phyloP scores from a whole-genome alignment of 2,329 filamentous ascomycete genomes.

The Epichloe sp. region DNA sequence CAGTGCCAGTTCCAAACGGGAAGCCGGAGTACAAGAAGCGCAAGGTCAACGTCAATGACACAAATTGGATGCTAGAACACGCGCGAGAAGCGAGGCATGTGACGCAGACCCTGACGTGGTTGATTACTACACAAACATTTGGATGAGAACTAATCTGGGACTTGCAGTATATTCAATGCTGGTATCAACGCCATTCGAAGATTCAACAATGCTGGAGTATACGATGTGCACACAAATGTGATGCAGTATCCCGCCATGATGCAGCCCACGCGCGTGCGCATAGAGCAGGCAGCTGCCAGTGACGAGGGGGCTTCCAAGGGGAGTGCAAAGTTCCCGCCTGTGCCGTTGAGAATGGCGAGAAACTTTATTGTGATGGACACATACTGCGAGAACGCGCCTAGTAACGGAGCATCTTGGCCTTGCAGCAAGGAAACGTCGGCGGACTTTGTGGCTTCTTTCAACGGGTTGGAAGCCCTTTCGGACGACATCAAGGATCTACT shows the following conservation, averaged over 20 bases:
- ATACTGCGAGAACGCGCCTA: slow-evolving; percentile 37
- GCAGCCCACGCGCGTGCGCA: slow-evolving; percentile 78
- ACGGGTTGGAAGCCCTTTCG: slow-evolving; percentile 50
- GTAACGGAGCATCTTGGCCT: slow-evolving; percentile 31
- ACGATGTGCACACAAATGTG: slow-evolving; percentile 86
- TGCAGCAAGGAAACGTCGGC: slow-evolving; percentile 29
- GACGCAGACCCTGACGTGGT: neutral
- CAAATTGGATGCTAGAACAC: slow-evolving; percentile 96
- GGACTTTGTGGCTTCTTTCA: slow-evolving; percentile 38
- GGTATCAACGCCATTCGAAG: slow-evolving; percentile 55
- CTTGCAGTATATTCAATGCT: slow-evolving; percentile 67
- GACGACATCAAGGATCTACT: slow-evolving; percentile 54
- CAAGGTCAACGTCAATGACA: slow-evolving; percentile 76
- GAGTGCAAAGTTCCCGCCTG: slow-evolving; percentile 30
- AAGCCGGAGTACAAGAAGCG: slow-evolving; percentile 75
- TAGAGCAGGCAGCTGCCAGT: slow-evolving; percentile 52
- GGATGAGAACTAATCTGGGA: too few species aligned
- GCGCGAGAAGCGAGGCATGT: slow-evolving; percentile 74
- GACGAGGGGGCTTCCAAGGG: slow-evolving; percentile 16
- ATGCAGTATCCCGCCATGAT: slow-evolving; percentile 80
- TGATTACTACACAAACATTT: too few species aligned
- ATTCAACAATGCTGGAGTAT: slow-evolving; percentile 61
- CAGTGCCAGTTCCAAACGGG: slow-evolving; percentile 60
- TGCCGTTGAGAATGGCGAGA: slow-evolving; percentile 36
- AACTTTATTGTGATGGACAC: slow-evolving; percentile 46